Conservation (phyloP, 306 rosid species). For the Luffa aegyptiaca region DNA sequence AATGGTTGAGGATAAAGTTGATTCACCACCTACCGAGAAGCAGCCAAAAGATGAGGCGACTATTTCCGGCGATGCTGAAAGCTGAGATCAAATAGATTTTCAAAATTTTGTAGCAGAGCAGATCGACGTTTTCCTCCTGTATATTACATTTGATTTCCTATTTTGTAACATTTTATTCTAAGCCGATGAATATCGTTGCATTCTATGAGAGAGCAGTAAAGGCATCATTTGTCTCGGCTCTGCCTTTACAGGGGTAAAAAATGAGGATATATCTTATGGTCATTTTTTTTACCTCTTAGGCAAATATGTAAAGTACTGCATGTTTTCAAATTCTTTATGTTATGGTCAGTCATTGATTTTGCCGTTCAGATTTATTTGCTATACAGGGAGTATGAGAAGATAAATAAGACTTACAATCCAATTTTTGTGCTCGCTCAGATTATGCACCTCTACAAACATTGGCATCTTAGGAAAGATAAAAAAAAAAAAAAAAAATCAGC, state of each 20-base stretch:
- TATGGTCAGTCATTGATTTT: too few species aligned
- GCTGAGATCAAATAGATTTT: slow-evolving; percentile 4
- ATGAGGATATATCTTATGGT: neutral
- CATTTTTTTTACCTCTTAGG: neutral
- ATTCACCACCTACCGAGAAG: slow-evolving; percentile 17
- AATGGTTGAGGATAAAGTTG: slow-evolving; percentile 22
- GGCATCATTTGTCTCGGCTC: neutral
- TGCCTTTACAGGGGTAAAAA: neutral
- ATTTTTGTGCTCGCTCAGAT: too few species aligned
- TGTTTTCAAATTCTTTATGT: neutral
- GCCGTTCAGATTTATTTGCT: too few species aligned
- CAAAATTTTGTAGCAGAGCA: slow-evolving; percentile 14
- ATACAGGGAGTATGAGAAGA: too few species aligned
- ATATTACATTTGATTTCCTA: neutral
- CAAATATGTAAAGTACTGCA: neutral
- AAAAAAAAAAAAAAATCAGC: too few species aligned
- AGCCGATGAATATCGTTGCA: neutral
- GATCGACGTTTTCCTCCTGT: neutral
- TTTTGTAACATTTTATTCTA: neutral
- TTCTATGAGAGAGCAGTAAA: neutral
- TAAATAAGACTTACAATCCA: too few species aligned
- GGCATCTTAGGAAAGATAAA: too few species aligned
- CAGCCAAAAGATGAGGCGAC: slow-evolving; percentile 20
- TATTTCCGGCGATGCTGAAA: slow-evolving; percentile 24
- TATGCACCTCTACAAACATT: too few species aligned